Evolutionary conservation across 2,329 filamentous ascomycete species (phyloP).

Genomic region (Zasmidium citrigriseum): DNA sequence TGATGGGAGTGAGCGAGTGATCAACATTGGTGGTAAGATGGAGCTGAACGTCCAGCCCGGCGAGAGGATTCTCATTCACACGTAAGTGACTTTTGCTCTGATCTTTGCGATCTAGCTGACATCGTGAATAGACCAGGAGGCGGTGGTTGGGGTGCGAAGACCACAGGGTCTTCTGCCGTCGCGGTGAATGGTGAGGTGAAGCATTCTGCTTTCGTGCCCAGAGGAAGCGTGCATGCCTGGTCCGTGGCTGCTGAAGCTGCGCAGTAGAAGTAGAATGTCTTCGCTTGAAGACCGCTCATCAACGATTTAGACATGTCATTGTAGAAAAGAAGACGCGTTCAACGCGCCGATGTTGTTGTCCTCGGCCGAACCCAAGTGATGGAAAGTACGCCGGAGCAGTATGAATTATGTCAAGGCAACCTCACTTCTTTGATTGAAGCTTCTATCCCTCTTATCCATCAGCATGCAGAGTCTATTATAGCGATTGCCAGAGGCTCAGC

Average conservation of each 20-base stretch:
- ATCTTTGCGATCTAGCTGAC: not conserved
- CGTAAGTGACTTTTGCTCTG: not conserved
- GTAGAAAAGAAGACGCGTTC: too few species aligned
- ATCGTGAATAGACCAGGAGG: conserved; percentile 8
- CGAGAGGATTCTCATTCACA: conserved; percentile 34
- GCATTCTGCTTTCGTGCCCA: conserved; percentile 1
- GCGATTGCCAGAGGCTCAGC: too few species aligned
- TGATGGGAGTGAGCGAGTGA: conserved; percentile 19
- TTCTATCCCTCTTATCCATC: too few species aligned
- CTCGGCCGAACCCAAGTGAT: too few species aligned
- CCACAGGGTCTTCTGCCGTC: not conserved
- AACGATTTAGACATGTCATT: too few species aligned
- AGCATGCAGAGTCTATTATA: too few species aligned
- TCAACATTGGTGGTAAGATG: conserved; percentile 28
- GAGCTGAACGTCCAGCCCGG: conserved; percentile 22
- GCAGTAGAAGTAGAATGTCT: conserved; percentile 1
- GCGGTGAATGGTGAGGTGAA: not conserved
- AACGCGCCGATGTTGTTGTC: too few species aligned
- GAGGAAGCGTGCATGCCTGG: conserved; percentile 16
- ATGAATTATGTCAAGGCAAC: too few species aligned
- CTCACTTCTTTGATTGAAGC: too few species aligned
- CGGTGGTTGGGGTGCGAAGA: conserved; percentile 8
- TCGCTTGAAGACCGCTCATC: not conserved
- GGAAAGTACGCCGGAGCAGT: too few species aligned
- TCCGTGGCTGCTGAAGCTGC: conserved; percentile 16